Evolutionary conservation across 2,329 filamentous ascomycete genomes (phyloP), one percentile per base, ranked within the genome.

Genomic region (Aspergillus tanneri): DNA sequence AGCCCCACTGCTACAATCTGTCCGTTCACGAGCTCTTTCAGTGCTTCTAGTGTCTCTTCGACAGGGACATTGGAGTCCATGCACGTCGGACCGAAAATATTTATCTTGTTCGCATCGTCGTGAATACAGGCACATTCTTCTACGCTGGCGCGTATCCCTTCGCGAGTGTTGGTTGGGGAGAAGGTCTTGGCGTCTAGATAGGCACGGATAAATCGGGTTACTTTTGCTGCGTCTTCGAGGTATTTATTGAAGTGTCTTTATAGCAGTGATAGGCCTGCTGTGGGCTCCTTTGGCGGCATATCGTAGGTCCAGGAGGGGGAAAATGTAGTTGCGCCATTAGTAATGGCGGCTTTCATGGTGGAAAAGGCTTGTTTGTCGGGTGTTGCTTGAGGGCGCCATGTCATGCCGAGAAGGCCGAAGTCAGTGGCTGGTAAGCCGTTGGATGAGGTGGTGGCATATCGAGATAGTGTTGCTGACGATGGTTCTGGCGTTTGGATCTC

Each of bases 321-420:
- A 11, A 11, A 36, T 11, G 18, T 36, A 9, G 32, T 36, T 4
- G 32, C 32, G 32, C 32, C 32, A 10, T 21, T 21, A 10, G 32
- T 5, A 8, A 36, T 36, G 14, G 32, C 32, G n/a, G 18, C 11
- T 16, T 36, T 36, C 32, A 36, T 36, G 32, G 32, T 14, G 12
- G 32, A 9, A 16, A 36, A 36, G n/a, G n/a, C 32, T 36, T 36
- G 32, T 14, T 36, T 16, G 32, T 36, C 32, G 4, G 32, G 14
- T 4, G 32, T 36, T 7, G 18, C 32, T 21, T 36, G n/a, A 5
- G 32, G 32, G 16, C 32, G 16, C 18, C 39, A 27, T 27, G 25
- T 32, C 39, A 42, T 42, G 21, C 39, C 25, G 5, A 42, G 39
- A 2, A 42, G 39, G n/a, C 25, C 14, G n/a, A 42, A 42, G 25